Percentiles rank a stretch among this genome's conserved stretches.
These are phyloP conservation scores for Nigrospora osmanthi DNA, from an alignment of 2,329 filamentous ascomycete species.

Conservation along the genomic window DNA sequence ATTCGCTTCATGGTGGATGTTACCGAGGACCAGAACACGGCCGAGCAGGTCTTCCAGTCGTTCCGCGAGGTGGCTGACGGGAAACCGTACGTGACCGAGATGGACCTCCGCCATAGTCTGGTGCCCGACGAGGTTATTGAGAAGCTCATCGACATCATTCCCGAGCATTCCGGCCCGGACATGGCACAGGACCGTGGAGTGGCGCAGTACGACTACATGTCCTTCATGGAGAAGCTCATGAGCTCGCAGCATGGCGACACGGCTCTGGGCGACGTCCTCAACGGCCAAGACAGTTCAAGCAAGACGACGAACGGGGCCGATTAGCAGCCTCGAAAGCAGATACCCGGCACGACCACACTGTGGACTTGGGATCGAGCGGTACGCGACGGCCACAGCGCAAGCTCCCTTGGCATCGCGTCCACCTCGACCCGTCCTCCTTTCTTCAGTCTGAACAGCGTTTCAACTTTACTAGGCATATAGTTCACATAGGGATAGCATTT, in stretches of 20 bases:
- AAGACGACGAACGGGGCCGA: conserved; percentile 16
- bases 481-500: no score
- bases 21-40: conserved; percentile 97
- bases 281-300: conserved; percentile 19
- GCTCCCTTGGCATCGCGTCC: no score
- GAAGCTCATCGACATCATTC: conserved; percentile 81
- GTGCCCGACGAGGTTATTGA: conserved; percentile 97
- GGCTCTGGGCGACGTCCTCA: conserved; percentile 16
- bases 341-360: no score
- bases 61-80: conserved; percentile 97
- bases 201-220: conserved; percentile 91
- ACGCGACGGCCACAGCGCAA: no score
- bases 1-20: conserved; percentile 99
- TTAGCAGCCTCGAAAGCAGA: conserved; percentile 1
- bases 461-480: no score
- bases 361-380: no score
- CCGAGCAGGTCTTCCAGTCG: conserved; percentile 96
- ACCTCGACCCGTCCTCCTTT: no score
- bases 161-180: conserved; percentile 75
- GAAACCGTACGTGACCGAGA: conserved; percentile 97
- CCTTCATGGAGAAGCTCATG: conserved; percentile 89
- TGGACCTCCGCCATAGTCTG: conserved; percentile 88
- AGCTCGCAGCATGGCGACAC: conserved; percentile 14
- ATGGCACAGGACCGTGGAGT: conserved; percentile 75
- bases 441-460: no score